phyloP scores from a whole-genome alignment of 2,329 filamentous ascomycete species.

The Phialocephala sp. region DNA sequence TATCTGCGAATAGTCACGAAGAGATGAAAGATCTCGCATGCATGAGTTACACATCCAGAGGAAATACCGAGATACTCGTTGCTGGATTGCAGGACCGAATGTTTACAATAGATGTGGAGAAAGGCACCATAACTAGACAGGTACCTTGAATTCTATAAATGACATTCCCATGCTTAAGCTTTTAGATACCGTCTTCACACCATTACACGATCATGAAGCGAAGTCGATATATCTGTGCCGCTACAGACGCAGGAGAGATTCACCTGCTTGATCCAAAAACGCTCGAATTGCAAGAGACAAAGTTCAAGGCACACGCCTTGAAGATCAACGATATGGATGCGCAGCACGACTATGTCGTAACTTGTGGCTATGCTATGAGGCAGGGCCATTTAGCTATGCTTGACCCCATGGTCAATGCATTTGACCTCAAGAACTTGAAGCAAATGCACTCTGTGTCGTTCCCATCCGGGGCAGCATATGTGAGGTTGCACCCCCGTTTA shows the following conservation, averaged over 20 bases:
- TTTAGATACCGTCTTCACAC: slow-evolving; percentile 70
- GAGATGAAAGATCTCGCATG: slow-evolving; percentile 88
- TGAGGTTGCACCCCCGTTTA: slow-evolving; percentile 95
- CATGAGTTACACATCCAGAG: slow-evolving; percentile 93
- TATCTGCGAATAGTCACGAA: slow-evolving; percentile 56
- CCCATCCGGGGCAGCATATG: slow-evolving; percentile 89
- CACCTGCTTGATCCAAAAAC: slow-evolving; percentile 83
- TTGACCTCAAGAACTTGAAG: slow-evolving; percentile 88
- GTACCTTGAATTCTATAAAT: slow-evolving; percentile 44
- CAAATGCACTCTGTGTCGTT: slow-evolving; percentile 91
- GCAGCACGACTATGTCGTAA: slow-evolving; percentile 92
- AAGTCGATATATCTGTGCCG: slow-evolving; percentile 88
- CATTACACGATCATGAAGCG: slow-evolving; percentile 93
- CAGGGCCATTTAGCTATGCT: slow-evolving; percentile 81
- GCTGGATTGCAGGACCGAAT: slow-evolving; percentile 87
- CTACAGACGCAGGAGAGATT: slow-evolving; percentile 80
- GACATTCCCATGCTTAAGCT: slow-evolving; percentile 40
- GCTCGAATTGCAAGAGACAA: slow-evolving; percentile 75
- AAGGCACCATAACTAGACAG: slow-evolving; percentile 74
- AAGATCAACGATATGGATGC: slow-evolving; percentile 97
- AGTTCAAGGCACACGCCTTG: slow-evolving; percentile 89
- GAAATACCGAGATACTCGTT: slow-evolving; percentile 81
- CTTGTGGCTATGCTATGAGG: slow-evolving; percentile 89
- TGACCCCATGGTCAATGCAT: slow-evolving; percentile 93
- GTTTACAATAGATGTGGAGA: slow-evolving; percentile 75